A percentile compares a stretch with the other conserved stretches of the same genome.
phyloP scores from a whole-genome alignment of 73 alveolate genomes.

The Tetrahymena elliotti region DNA sequence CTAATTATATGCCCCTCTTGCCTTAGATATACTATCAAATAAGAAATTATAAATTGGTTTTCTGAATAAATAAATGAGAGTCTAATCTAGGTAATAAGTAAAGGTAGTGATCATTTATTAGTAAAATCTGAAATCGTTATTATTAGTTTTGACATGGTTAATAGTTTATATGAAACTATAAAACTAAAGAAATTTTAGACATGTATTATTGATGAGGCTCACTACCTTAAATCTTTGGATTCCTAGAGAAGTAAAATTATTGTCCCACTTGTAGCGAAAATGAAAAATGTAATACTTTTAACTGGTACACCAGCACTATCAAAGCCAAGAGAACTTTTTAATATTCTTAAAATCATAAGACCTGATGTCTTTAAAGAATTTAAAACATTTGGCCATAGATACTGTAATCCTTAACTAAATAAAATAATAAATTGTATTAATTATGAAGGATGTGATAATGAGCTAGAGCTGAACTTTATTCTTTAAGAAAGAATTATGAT shows the following conservation, averaged over 20 bases:
- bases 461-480: slow-evolving; percentile 64
- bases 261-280: slow-evolving; percentile 64
- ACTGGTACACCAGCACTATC: slow-evolving; percentile 93
- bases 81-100: slow-evolving; percentile 51
- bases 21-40: slow-evolving; percentile 76
- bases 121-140: slow-evolving; percentile 59
- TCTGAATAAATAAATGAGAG: slow-evolving; percentile 33
- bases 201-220: slow-evolving; percentile 91
- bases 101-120: slow-evolving; percentile 49
- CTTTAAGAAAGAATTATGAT: slow-evolving; percentile 66
- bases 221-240: slow-evolving; percentile 67
- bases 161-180: slow-evolving; percentile 43
- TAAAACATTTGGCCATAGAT: slow-evolving; percentile 62
- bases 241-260: slow-evolving; percentile 69
- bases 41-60: slow-evolving; percentile 57
- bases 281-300: slow-evolving; percentile 74
- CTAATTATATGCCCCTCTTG: slow-evolving; percentile 85
- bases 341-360: slow-evolving; percentile 56
- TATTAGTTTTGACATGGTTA: slow-evolving; percentile 71
- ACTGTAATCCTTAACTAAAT: slow-evolving; percentile 73
- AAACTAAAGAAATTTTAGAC: slow-evolving; percentile 49
- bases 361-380: slow-evolving; percentile 63
- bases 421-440: slow-evolving; percentile 45
- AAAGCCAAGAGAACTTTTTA: slow-evolving; percentile 82
- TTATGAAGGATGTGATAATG: slow-evolving; percentile 69